Evolutionary conservation across 441 rosid species (phyloP).

Genomic region (Mallotus repandus): DNA sequence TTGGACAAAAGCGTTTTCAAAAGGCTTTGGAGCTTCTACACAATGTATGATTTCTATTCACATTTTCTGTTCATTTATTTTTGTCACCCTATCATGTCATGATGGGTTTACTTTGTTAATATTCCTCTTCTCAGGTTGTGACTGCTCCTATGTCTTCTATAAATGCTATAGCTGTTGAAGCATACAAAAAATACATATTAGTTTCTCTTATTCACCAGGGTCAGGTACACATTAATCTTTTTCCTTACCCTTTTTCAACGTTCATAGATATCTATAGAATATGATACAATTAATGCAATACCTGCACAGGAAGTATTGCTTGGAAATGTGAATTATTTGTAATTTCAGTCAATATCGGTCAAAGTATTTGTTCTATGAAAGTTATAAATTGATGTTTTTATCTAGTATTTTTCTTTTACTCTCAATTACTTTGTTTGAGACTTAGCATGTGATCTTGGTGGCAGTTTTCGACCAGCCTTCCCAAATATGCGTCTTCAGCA

Average conservation of each 20-base stretch:
- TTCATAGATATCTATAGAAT: neutral
- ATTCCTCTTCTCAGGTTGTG: conserved; percentile 58
- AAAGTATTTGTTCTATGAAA: too few relatives aligned
- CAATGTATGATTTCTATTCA: conserved; percentile 44
- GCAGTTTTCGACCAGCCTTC: conserved; percentile 69
- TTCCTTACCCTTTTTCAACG: neutral
- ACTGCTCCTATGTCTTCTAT: conserved; percentile 78
- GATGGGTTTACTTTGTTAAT: conserved; percentile 5
- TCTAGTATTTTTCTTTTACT: too few relatives aligned
- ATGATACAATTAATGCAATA: too few relatives aligned
- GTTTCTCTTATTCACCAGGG: conserved; percentile 86
- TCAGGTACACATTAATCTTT: conserved; percentile 44
- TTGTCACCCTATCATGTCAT: conserved; percentile 9
- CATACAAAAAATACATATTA: conserved; percentile 83
- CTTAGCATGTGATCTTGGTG: conserved; percentile 22
- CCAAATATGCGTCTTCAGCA: conserved; percentile 76
- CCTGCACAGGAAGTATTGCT: too few relatives aligned
- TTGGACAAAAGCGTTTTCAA: conserved; percentile 73
- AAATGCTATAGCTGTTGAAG: conserved; percentile 88
- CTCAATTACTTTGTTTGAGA: too few relatives aligned
- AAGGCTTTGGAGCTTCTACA: conserved; percentile 95
- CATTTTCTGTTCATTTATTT: conserved; percentile 21
- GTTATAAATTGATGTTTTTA: too few relatives aligned
- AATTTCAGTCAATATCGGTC: too few relatives aligned
- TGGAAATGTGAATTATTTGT: too few relatives aligned